Percentiles rank a stretch among this genome's conserved stretches.
Evolutionary conservation across 208 protist species (phyloP).

Genomic region (Acanthamoeba royreba): DNA sequence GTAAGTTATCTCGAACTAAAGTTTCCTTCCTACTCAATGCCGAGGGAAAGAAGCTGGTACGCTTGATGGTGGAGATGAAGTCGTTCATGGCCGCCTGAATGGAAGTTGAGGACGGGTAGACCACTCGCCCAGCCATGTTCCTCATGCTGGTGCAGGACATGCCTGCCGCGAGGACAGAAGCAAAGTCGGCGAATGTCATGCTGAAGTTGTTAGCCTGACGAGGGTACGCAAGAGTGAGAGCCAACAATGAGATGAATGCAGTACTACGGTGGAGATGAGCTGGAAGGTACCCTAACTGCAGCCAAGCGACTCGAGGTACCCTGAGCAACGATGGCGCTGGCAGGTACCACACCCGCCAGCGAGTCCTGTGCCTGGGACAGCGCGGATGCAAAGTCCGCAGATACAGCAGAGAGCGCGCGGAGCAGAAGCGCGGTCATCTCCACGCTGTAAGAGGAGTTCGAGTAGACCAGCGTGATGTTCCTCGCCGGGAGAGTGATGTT

Average conservation of each 20-base stretch:
- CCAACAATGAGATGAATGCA: no score
- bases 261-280: neutral
- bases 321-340: neutral
- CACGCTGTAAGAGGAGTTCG: neutral
- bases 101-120: neutral
- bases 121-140: neutral
- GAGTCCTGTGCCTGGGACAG: neutral
- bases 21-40: neutral
- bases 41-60: neutral
- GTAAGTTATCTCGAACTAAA: neutral
- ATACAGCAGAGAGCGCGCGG: neutral
- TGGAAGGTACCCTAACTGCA: neutral
- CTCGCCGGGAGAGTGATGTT: neutral
- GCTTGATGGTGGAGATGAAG: neutral
- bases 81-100: conserved; percentile 3
- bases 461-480: neutral
- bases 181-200: neutral
- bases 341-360: neutral
- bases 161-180: neutral
- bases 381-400: neutral
- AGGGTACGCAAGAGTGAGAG: neutral
- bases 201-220: neutral
- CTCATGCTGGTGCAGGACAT: neutral
- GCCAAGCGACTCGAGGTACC: neutral
- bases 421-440: neutral